Percentiles rank a stretch among this genome's conserved stretches.
Evolutionary conservation across 495 filamentous ascomycete species (phyloP).

Genomic region (Aspergillus haitiensis): DNA sequence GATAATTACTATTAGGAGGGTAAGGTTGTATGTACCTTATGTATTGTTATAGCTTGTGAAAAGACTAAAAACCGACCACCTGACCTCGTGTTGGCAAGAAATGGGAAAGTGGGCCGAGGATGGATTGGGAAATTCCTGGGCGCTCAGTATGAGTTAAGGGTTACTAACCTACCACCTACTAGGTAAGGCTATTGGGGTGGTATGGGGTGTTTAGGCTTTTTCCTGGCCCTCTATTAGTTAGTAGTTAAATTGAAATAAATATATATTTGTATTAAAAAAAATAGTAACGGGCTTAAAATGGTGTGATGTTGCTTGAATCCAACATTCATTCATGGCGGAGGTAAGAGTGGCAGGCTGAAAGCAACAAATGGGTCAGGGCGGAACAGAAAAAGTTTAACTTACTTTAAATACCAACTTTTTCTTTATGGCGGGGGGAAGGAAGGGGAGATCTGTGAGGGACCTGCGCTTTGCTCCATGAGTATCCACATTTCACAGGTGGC

Average conservation of each 20-base stretch:
- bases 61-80: slow-evolving; percentile 3
- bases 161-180: slow-evolving; percentile 4
- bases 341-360: not conserved
- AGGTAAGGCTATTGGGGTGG: not conserved
- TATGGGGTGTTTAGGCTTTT: too few relatives aligned
- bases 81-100: slow-evolving; percentile 11
- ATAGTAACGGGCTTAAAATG: too few relatives aligned
- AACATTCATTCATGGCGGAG: too few relatives aligned
- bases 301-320: too few relatives aligned
- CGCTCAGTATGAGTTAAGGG: too few relatives aligned
- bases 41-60: not conserved
- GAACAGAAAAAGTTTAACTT: slow-evolving; percentile 14
- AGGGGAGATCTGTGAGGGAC: not conserved
- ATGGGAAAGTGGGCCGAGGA: slow-evolving; percentile 11
- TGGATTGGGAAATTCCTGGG: not conserved
- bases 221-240: too few relatives aligned
- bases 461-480: not conserved
- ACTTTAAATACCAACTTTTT: slow-evolving; percentile 8
- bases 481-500: slow-evolving; percentile 4
- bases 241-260: too few relatives aligned
- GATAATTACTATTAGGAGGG: too few relatives aligned
- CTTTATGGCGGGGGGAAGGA: too few relatives aligned
- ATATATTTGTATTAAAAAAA: too few relatives aligned
- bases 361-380: slow-evolving; percentile 7
- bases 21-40: not conserved